phyloP scores from a whole-genome alignment of 2,329 filamentous ascomycete genomes.

The Westerdykella sp. region DNA sequence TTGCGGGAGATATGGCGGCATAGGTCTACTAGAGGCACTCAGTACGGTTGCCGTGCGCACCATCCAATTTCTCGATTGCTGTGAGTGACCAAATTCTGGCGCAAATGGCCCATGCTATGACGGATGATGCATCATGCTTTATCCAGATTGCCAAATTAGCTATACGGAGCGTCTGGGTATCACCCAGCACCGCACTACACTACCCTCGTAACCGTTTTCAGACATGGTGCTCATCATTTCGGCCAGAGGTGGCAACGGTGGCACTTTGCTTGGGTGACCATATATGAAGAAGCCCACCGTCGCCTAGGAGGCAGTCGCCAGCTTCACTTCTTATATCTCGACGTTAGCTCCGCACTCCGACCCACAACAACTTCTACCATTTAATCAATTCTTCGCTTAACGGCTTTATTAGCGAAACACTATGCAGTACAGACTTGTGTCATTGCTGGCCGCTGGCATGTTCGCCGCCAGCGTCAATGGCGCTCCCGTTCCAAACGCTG shows the following conservation, averaged over 20 bases:
- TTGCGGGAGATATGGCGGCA: background rate
- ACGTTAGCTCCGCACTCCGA: slow-evolving; percentile 1
- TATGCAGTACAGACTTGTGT: slow-evolving; percentile 26
- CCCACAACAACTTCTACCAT: background rate
- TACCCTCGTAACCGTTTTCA: slow-evolving; percentile 1
- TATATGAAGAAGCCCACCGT: slow-evolving; percentile 16
- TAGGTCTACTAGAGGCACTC: slow-evolving; percentile 4
- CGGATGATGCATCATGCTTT: slow-evolving; percentile 17
- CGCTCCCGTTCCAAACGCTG: slow-evolving; percentile 17
- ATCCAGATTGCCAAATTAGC: slow-evolving; percentile 15
- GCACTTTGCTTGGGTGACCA: slow-evolving; percentile 6
- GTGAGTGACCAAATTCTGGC: slow-evolving; percentile 8
- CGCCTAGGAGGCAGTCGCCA: slow-evolving; percentile 8
- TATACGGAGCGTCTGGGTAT: slow-evolving; percentile 14
- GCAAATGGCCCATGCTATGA: slow-evolving; percentile 13
- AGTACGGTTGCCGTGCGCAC: slow-evolving; percentile 9
- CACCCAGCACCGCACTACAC: slow-evolving; percentile 1
- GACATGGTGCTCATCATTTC: slow-evolving; percentile 4
- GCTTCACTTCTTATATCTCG: slow-evolving; percentile 6
- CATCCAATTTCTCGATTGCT: slow-evolving; percentile 9
- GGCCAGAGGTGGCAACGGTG: slow-evolving; percentile 14
- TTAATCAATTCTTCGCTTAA: slow-evolving; percentile 1
- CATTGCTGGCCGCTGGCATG: slow-evolving; percentile 19
- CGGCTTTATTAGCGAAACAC: slow-evolving; percentile 5
- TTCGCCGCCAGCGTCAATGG: slow-evolving; percentile 17